These are phyloP conservation scores for Haberlea rhodopensis DNA, from an alignment of 257 asterid genomes.

Conservation along the genomic window DNA sequence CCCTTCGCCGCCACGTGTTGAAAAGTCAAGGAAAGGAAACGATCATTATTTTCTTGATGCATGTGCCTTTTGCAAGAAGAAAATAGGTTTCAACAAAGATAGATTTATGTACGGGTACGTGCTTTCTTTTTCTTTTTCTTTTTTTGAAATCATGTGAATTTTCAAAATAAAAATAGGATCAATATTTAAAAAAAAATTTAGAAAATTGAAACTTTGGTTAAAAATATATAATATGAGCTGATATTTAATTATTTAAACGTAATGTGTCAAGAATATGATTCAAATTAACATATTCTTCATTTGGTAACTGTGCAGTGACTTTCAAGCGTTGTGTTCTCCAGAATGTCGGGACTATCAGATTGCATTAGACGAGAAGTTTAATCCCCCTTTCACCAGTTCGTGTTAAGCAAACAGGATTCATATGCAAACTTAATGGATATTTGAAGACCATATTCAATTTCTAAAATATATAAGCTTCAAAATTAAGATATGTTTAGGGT, in stretches of 20 bases:
- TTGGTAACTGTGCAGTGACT: not conserved
- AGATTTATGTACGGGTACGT: constrained; percentile 26
- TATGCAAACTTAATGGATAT: not conserved
- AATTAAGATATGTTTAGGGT: not conserved
- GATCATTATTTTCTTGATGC: not conserved
- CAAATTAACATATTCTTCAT: not conserved
- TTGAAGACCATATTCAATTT: constrained; percentile 6
- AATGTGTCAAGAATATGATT: not conserved
- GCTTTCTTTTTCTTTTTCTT: too few species aligned
- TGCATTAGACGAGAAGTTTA: not conserved
- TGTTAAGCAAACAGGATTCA: not conserved
- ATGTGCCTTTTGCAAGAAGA: constrained; percentile 21
- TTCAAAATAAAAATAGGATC: too few species aligned
- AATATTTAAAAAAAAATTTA: too few species aligned
- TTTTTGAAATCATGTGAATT: too few species aligned
- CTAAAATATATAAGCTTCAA: not conserved
- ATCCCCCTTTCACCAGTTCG: not conserved
- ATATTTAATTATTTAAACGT: too few species aligned
- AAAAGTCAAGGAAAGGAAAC: not conserved
- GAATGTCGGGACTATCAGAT: not conserved
- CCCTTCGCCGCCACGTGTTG: not conserved
- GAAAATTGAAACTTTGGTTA: too few species aligned
- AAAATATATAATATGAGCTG: too few species aligned
- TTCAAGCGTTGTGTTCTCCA: constrained; percentile 19
- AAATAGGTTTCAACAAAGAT: not conserved